Evolutionary conservation across 176 grass and related monocot species (phyloP).

Genomic region (Poa pratensis): DNA sequence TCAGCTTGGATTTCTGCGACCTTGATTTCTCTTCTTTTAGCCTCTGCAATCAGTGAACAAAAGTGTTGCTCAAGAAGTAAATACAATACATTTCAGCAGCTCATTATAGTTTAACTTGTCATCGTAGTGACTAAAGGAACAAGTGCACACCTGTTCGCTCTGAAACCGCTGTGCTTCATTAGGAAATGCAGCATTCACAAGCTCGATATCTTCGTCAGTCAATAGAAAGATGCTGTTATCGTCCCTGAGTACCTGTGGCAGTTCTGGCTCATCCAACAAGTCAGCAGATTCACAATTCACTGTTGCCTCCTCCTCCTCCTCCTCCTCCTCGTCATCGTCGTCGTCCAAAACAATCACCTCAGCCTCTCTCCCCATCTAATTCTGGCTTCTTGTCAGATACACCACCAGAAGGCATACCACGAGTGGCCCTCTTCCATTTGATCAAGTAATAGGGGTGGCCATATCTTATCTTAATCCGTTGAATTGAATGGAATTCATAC

Average conservation of each 20-base stretch:
- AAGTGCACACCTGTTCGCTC: slow-evolving; percentile 65
- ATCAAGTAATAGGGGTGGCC: slow-evolving; percentile 82
- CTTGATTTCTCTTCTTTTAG: slow-evolving; percentile 70
- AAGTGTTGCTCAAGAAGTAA: slow-evolving; percentile 3
- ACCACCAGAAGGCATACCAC: slow-evolving; percentile 24
- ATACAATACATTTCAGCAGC: neutral
- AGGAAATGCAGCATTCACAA: slow-evolving; percentile 87
- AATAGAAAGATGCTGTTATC: slow-evolving; percentile 56
- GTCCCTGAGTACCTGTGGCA: slow-evolving; percentile 69
- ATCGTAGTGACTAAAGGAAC: slow-evolving; percentile 16
- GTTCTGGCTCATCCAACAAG: slow-evolving; percentile 72
- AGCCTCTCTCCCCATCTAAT: slow-evolving; percentile 8
- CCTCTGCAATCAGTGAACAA: slow-evolving; percentile 51
- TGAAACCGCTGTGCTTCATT: slow-evolving; percentile 63
- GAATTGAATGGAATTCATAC: slow-evolving; percentile 82
- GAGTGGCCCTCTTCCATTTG: slow-evolving; percentile 68
- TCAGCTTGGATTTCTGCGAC: slow-evolving; percentile 58
- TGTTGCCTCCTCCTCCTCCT: slow-evolving; percentile 13
- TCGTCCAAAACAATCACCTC: slow-evolving; percentile 22
- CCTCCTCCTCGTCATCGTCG: slow-evolving; percentile 47
- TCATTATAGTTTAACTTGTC: slow-evolving; percentile 7
- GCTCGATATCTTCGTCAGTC: slow-evolving; percentile 91
- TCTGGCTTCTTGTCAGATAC: slow-evolving; percentile 42
- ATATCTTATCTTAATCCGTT: slow-evolving; percentile 71
- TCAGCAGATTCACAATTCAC: slow-evolving; percentile 47